Evolutionary conservation across 1,284 basidiomycete genomes (phyloP).

Genomic region (Pseudozyma sp.): DNA sequence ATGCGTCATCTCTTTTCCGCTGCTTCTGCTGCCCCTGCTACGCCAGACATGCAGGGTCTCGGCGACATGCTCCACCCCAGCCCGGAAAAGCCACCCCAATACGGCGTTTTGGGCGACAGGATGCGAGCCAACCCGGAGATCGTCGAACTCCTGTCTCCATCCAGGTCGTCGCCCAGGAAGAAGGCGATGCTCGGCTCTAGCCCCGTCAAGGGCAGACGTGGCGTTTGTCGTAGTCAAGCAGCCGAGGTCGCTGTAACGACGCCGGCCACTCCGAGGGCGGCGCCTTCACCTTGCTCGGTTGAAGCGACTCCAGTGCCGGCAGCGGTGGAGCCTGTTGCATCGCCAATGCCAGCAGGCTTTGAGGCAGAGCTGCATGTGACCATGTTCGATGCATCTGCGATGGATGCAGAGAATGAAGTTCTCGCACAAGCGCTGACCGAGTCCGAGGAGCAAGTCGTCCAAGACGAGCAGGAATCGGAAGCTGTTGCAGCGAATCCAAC

Average conservation of each 20-base stretch:
- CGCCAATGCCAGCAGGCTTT: conserved; percentile 13
- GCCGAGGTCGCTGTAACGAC: conserved; percentile 21
- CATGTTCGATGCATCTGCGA: conserved; percentile 26
- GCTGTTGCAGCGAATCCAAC: not conserved
- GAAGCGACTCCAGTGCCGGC: conserved; percentile 7
- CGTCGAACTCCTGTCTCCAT: conserved; percentile 24
- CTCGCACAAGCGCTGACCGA: conserved; percentile 12
- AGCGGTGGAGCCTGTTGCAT: not conserved
- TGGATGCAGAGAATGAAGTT: conserved; percentile 36
- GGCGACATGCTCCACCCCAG: conserved; percentile 17
- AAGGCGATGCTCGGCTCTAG: conserved; percentile 6
- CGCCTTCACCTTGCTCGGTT: conserved; percentile 1
- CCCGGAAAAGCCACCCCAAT: conserved; percentile 18
- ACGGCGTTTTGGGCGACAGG: conserved; percentile 34
- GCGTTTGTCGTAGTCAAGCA: conserved; percentile 33
- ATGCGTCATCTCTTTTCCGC: conserved; percentile 38
- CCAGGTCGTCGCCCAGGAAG: conserved; percentile 24
- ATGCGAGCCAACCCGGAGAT: conserved; percentile 41
- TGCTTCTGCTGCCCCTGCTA: conserved; percentile 16
- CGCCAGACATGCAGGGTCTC: conserved; percentile 35
- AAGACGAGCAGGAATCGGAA: not conserved
- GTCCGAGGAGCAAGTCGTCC: conserved; percentile 3
- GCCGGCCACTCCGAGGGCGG: conserved; percentile 13
- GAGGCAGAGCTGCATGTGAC: conserved; percentile 44
- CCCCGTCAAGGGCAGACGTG: conserved; percentile 23